Conservation (phyloP, 2,329 filamentous ascomycete species). For the Cladosporium sp. region DNA sequence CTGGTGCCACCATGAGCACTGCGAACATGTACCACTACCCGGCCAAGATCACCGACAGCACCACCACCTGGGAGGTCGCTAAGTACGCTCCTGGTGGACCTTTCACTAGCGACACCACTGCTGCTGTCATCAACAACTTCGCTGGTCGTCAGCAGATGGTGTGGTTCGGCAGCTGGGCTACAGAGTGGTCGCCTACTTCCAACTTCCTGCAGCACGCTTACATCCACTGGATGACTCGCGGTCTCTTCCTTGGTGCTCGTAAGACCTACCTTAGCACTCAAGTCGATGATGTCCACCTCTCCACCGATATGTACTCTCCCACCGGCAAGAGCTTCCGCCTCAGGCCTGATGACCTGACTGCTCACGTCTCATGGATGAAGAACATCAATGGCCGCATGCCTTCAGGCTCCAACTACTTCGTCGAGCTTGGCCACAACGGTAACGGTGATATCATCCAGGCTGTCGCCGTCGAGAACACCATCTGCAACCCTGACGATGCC, state of each 20-base stretch:
- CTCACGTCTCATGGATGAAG: conserved; percentile 42
- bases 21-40: conserved; percentile 58
- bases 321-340: conserved; percentile 47
- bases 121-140: conserved; percentile 58
- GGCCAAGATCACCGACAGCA: conserved; percentile 51
- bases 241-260: conserved; percentile 54
- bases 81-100: conserved; percentile 43
- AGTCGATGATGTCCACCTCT: conserved; percentile 60
- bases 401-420: conserved; percentile 48
- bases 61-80: conserved; percentile 52
- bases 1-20: conserved; percentile 45
- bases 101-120: conserved; percentile 42
- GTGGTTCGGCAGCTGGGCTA: conserved; percentile 55
- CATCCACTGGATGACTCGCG: conserved; percentile 60
- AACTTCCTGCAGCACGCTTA: conserved; percentile 59
- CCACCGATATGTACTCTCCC: conserved; percentile 41
- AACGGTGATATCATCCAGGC: conserved; percentile 44
- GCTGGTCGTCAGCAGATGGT: conserved; percentile 59
- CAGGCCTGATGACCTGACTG: conserved; percentile 43
- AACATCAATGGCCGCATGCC: conserved; percentile 47
- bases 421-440: conserved; percentile 55
- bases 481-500: conserved; percentile 31
- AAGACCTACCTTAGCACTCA: conserved; percentile 55
- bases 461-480: conserved; percentile 10
- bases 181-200: conserved; percentile 51